Conservation (phyloP, 306 rosid genomes). For the Glycyrrhiza uralensis region DNA sequence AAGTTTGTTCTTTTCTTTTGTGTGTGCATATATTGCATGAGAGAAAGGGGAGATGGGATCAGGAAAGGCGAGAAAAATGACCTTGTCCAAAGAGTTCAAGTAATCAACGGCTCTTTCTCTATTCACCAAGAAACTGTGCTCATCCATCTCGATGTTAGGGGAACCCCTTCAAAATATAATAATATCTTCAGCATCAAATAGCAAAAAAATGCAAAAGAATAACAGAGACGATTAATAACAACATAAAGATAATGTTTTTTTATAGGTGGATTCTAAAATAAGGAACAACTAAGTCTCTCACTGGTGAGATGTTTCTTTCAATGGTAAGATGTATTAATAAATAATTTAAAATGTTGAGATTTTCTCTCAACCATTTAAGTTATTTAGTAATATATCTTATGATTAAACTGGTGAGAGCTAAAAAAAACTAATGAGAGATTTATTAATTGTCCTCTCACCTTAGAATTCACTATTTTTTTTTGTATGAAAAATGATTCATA, state of each 20-base stretch:
- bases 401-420: too few relatives aligned
- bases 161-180: slow-evolving; percentile 58
- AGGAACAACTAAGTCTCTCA: too few relatives aligned
- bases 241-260: background rate
- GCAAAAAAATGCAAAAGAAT: background rate
- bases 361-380: too few relatives aligned
- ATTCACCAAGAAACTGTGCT: slow-evolving; percentile 81
- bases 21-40: background rate
- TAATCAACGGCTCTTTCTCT: slow-evolving; percentile 96
- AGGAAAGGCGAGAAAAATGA: background rate
- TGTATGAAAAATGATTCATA: background rate
- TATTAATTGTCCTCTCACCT: too few relatives aligned
- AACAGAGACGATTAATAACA: background rate
- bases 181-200: background rate
- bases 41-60: background rate
- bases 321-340: too few relatives aligned
- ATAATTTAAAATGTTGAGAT: too few relatives aligned
- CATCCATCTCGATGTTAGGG: slow-evolving; percentile 94
- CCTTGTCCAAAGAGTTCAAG: slow-evolving; percentile 89
- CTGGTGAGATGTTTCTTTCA: too few relatives aligned
- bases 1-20: too few relatives aligned
- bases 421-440: too few relatives aligned
- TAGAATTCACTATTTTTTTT: too few relatives aligned
- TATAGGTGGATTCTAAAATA: too few relatives aligned
- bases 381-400: too few relatives aligned